phyloP scores from a whole-genome alignment of 1,139 yeast species.

The Hyphopichia burtonii region DNA sequence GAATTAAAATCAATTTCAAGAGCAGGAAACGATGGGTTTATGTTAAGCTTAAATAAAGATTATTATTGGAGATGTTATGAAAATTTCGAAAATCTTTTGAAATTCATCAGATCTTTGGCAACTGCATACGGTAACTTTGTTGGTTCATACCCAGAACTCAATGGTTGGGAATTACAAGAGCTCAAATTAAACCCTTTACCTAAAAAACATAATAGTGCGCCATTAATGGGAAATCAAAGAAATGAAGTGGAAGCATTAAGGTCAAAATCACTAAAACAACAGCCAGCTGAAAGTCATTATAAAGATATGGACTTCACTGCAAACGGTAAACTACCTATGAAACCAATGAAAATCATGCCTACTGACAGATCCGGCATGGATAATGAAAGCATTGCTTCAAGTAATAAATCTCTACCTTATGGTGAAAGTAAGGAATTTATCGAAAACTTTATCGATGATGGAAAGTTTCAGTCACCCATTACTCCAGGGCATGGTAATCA shows the following conservation, averaged over 20 bases:
- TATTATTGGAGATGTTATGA: slow-evolving; percentile 85
- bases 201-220: slow-evolving; percentile 1
- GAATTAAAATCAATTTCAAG: slow-evolving; percentile 62
- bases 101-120: slow-evolving; percentile 61
- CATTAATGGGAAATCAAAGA: slow-evolving; percentile 6
- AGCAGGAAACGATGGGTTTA: slow-evolving; percentile 55
- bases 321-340: slow-evolving; percentile 43
- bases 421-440: slow-evolving; percentile 5
- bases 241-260: slow-evolving; percentile 25
- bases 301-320: slow-evolving; percentile 43
- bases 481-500: slow-evolving; percentile 7
- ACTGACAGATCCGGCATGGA: slow-evolving; percentile 17
- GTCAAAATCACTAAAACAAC: slow-evolving; percentile 24
- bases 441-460: slow-evolving; percentile 1
- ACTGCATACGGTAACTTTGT: slow-evolving; percentile 67
- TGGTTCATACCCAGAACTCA: slow-evolving; percentile 61
- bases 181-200: slow-evolving; percentile 33
- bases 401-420: slow-evolving; percentile 3
- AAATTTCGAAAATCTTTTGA: slow-evolving; percentile 57
- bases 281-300: slow-evolving; percentile 19
- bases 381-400: background rate
- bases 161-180: slow-evolving; percentile 35
- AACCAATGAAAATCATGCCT: slow-evolving; percentile 41
- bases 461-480: slow-evolving; percentile 1
- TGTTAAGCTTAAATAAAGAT: slow-evolving; percentile 66